A percentile compares a stretch with the other conserved stretches of the same genome.
These are phyloP conservation scores for Trypanosoma theileri DNA, from an alignment of 208 protist genomes.

Conservation along the genomic window DNA sequence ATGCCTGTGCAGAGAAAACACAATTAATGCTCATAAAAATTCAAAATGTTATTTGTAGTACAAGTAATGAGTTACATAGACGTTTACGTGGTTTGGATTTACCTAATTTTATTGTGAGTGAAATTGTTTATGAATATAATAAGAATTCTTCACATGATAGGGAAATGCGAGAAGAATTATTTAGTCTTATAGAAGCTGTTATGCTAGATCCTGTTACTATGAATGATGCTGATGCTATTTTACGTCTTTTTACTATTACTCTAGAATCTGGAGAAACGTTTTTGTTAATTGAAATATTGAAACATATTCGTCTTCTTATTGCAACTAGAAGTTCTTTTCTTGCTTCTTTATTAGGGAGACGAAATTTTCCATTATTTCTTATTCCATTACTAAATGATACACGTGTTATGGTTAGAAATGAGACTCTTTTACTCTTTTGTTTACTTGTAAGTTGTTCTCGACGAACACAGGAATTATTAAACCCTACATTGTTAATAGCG, in stretches of 20 bases:
- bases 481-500: constrained; percentile 46
- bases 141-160: constrained; percentile 11
- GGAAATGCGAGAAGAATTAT: constrained; percentile 47
- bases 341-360: constrained; percentile 56
- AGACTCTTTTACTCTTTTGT: constrained; percentile 69
- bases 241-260: constrained; percentile 22
- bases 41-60: constrained; percentile 37
- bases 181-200: constrained; percentile 61
- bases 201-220: constrained; percentile 53
- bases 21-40: constrained; percentile 54
- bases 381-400: constrained; percentile 57
- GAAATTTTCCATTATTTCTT: constrained; percentile 52
- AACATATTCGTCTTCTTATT: constrained; percentile 50
- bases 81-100: constrained; percentile 54
- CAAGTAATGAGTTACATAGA: constrained; percentile 30
- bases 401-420: constrained; percentile 41
- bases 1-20: constrained; percentile 41
- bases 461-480: constrained; percentile 79
- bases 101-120: constrained; percentile 59
- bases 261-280: constrained; percentile 17
- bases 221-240: constrained; percentile 60
- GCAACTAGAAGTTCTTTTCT: constrained; percentile 41
- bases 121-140: constrained; percentile 30
- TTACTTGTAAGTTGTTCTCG: constrained; percentile 66
- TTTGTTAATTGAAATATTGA: constrained; percentile 44